Percentiles rank a stretch among this genome's conserved stretches.
Conservation (phyloP, 176 grass and related monocot species). For the Tillandsia leiboldiana region DNA sequence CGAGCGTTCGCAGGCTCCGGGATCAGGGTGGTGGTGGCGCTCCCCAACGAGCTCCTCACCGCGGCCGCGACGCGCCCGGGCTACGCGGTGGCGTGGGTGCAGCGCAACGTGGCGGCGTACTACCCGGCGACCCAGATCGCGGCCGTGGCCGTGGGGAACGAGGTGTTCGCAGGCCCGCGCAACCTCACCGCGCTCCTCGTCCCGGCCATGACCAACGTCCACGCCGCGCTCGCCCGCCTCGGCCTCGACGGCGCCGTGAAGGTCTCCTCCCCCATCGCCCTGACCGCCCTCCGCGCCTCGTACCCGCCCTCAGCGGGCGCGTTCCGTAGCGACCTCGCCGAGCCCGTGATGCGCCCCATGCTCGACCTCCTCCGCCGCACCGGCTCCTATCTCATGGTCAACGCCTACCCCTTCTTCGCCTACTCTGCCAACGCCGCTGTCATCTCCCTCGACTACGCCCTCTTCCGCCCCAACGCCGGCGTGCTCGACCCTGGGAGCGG, state of each 20-base stretch:
- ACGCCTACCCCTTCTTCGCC: slow-evolving; percentile 86
- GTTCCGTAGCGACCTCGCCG: slow-evolving; percentile 57
- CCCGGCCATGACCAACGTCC: slow-evolving; percentile 54
- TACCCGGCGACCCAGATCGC: slow-evolving; percentile 74
- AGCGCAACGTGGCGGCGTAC: slow-evolving; percentile 61
- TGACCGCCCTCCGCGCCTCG: slow-evolving; percentile 51
- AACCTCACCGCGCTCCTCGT: slow-evolving; percentile 48
- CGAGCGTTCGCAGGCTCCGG: slow-evolving; percentile 46
- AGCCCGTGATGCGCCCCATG: slow-evolving; percentile 65
- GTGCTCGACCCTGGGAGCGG: slow-evolving; percentile 36
- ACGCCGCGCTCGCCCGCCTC: slow-evolving; percentile 28
- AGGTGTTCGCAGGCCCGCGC: slow-evolving; percentile 62
- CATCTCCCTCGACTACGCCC: slow-evolving; percentile 81
- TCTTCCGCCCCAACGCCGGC: slow-evolving; percentile 87
- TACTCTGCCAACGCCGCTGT: slow-evolving; percentile 56
- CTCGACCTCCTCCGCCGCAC: slow-evolving; percentile 54
- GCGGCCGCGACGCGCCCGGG: slow-evolving; percentile 22
- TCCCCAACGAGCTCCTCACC: slow-evolving; percentile 67
- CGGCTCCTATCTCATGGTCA: slow-evolving; percentile 62
- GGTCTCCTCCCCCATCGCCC: slow-evolving; percentile 82
- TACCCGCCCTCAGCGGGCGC: slow-evolving; percentile 72
- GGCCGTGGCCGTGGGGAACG: slow-evolving; percentile 68
- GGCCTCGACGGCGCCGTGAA: slow-evolving; percentile 51
- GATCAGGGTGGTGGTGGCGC: slow-evolving; percentile 64
- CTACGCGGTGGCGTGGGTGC: slow-evolving; percentile 59